Evolutionary conservation across 2,329 filamentous ascomycete species (phyloP), one percentile per base, ranked within the genome.

Genomic region (Fusarium abutilonis): DNA sequence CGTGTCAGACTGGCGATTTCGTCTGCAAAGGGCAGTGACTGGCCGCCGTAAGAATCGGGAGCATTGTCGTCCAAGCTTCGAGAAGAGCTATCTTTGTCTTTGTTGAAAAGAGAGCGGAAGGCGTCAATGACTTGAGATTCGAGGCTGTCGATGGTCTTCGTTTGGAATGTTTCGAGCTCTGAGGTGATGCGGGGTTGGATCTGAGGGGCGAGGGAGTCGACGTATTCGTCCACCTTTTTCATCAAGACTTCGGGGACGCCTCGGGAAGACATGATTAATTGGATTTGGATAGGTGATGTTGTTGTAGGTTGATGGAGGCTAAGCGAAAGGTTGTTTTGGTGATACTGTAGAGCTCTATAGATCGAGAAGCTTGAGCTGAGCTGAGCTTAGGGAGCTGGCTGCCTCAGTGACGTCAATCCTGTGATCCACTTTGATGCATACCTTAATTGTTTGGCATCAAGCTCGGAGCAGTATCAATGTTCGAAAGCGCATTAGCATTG

Each of bases 121-220:
- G 79, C 78, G 36, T 79, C 74, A 56, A 80, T 60, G 56, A 80
- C 74, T 60, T 80, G 75, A n/a, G 69, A 67, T 59, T 81, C 79
- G n/a, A 81, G 64, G 15, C 70, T 76, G 66, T 80, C 78, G 67
- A 81, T 78, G 57, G 79, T 80, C 68, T 78, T 78, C 46, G 72
- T 67, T 61, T 80, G 79, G 59, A 80, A 80, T 6, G 67, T 57
- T 45, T 80, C 77, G 43, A 80, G 74, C 71, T 81, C 79, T 13
- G 73, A 55, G 13, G 77, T 71, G 69, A 81, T 79, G 74, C 77
- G 78, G 68, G 79, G 78, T 59, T 80, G 77, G 50, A 80, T 80
- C 63, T 80, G 76, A 6, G 78, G 78, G 2, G 76, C 77, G 4
- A 80, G 77, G 1, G 78, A 80, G 73, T 80, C 78, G 68, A 80